Percentiles rank a stretch among this genome's conserved stretches.
Conservation (phyloP, 768 basidiomycete genomes). For the Xerocomellus chrysenteron region DNA sequence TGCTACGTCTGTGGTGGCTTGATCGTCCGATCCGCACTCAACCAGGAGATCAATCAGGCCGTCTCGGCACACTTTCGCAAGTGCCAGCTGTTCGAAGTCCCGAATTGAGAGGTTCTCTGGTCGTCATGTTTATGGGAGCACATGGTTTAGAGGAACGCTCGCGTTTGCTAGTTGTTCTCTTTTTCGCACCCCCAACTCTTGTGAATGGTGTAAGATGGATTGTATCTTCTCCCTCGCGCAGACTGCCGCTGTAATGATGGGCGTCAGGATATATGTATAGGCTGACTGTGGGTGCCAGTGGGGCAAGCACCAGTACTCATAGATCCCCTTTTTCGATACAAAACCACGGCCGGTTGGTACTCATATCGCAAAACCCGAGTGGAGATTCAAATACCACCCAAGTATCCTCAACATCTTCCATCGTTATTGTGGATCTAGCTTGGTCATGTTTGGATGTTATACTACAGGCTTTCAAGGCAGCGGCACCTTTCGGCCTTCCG, state of each 20-base stretch:
- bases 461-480: background rate
- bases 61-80: conserved; percentile 34
- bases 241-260: too few relatives aligned
- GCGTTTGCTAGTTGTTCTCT: too few relatives aligned
- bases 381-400: background rate
- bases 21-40: conserved; percentile 43
- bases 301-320: too few relatives aligned
- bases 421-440: background rate
- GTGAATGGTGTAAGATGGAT: too few relatives aligned
- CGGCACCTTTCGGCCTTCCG: too few relatives aligned
- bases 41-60: conserved; percentile 30
- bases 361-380: too few relatives aligned
- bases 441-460: background rate
- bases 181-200: background rate
- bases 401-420: background rate
- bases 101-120: background rate
- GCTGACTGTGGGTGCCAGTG: too few relatives aligned
- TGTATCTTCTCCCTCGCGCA: too few relatives aligned
- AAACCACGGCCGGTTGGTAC: too few relatives aligned
- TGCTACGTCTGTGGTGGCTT: conserved; percentile 51
- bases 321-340: too few relatives aligned
- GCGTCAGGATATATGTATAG: too few relatives aligned
- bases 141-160: background rate
- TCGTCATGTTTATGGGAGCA: background rate
- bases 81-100: conserved; percentile 39